phyloP scores from a whole-genome alignment of 2,329 filamentous ascomycete genomes.

The Talaromyces rugulosus region DNA sequence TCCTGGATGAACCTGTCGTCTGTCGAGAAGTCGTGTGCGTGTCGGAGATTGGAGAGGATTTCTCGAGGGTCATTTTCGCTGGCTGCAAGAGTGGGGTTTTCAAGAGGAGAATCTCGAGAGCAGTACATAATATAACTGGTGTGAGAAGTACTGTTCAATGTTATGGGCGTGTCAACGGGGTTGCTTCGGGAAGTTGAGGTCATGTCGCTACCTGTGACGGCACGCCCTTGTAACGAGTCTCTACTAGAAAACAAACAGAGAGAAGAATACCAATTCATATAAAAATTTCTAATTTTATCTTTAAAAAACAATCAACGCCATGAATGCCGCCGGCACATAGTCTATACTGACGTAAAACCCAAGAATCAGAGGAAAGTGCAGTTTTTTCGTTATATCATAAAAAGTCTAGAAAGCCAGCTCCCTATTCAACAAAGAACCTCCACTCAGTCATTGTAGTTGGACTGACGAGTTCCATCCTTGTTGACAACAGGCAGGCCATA shows the following conservation, averaged over 20 bases:
- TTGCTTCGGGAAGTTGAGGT: neutral
- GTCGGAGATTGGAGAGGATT: slow-evolving; percentile 12
- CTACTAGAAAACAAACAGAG: neutral
- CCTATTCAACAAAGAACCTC: neutral
- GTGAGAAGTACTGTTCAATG: neutral
- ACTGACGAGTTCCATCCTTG: slow-evolving; percentile 53
- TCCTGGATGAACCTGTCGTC: slow-evolving; percentile 19
- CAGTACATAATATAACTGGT: neutral
- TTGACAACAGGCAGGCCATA: slow-evolving; percentile 50
- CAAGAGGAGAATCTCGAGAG: slow-evolving; percentile 16
- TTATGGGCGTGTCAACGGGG: neutral
- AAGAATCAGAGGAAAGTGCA: neutral
- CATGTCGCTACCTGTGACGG: neutral
- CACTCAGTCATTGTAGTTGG: slow-evolving; percentile 54
- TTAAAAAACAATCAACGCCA: neutral
- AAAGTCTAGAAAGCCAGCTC: neutral
- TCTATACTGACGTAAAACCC: neutral
- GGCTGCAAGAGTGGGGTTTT: slow-evolving; percentile 39
- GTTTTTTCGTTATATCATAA: neutral
- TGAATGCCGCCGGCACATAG: neutral
- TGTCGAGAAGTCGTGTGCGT: slow-evolving; percentile 15
- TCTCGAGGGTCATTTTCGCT: slow-evolving; percentile 25
- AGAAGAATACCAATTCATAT: no score
- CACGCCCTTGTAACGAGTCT: no score
- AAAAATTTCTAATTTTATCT: neutral